Evolutionary conservation across 108 stramenopile species (phyloP).

Genomic region (Cyclotella distinguenda): DNA sequence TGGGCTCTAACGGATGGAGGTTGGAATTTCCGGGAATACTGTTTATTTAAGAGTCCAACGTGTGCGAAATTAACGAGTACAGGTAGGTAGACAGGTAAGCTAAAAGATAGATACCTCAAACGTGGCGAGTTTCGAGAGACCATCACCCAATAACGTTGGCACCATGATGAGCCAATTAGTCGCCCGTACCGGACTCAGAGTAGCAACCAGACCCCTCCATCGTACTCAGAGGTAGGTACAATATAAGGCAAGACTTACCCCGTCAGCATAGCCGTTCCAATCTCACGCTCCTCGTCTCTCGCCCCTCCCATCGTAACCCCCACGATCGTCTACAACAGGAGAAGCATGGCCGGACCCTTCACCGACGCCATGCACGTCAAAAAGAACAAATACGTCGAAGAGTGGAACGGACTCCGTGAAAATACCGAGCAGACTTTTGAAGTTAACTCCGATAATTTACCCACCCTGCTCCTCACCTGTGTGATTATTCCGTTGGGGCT

Average conservation of each 20-base stretch:
- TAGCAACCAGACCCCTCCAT: slow-evolving; percentile 10
- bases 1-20: no score
- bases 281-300: slow-evolving; percentile 1
- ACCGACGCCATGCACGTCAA: slow-evolving; percentile 70
- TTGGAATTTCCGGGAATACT: no score
- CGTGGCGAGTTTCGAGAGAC: no score
- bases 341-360: slow-evolving; percentile 75
- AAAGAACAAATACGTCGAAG: slow-evolving; percentile 85
- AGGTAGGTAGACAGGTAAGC: no score
- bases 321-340: no score
- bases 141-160: neutral
- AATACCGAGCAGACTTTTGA: slow-evolving; percentile 71
- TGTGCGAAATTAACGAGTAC: no score
- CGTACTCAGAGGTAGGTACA: slow-evolving; percentile 18
- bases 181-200: slow-evolving; percentile 10
- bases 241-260: neutral
- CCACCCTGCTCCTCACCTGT: slow-evolving; percentile 47
- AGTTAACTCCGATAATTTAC: slow-evolving; percentile 34
- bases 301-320: no score
- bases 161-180: slow-evolving; percentile 10
- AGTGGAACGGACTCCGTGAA: slow-evolving; percentile 87
- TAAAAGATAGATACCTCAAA: no score
- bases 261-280: neutral
- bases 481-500: slow-evolving; percentile 57
- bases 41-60: no score